Evolutionary conservation across 2,329 filamentous ascomycete genomes (phyloP).

Genomic region (Ascochyta rabiei): DNA sequence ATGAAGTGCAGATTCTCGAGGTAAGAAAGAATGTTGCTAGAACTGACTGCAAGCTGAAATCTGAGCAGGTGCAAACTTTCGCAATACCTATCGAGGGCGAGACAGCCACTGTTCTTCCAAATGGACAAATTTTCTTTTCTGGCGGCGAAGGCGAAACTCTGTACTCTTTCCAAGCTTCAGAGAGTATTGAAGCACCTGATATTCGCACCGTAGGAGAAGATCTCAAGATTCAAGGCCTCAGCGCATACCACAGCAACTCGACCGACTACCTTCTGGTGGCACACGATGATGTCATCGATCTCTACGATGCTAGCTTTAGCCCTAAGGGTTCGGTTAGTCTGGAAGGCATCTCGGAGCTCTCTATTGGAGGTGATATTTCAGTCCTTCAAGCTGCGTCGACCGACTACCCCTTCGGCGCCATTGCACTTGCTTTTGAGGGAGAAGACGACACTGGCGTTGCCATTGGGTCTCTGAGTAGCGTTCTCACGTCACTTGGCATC

Average conservation of each 20-base stretch:
- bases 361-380: slow-evolving; percentile 35
- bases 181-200: slow-evolving; percentile 24
- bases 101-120: slow-evolving; percentile 26
- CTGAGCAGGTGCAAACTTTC: slow-evolving; percentile 35
- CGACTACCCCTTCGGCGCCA: slow-evolving; percentile 21
- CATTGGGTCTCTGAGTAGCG: slow-evolving; percentile 26
- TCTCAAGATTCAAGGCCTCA: slow-evolving; percentile 30
- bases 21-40: slow-evolving; percentile 11
- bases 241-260: slow-evolving; percentile 25
- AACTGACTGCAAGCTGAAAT: slow-evolving; percentile 1
- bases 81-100: slow-evolving; percentile 36
- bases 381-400: slow-evolving; percentile 26
- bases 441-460: slow-evolving; percentile 32
- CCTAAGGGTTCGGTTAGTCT: slow-evolving; percentile 25
- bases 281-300: slow-evolving; percentile 30
- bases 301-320: slow-evolving; percentile 27
- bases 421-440: slow-evolving; percentile 38
- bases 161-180: slow-evolving; percentile 39
- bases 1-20: slow-evolving; percentile 32
- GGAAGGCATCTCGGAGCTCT: slow-evolving; percentile 31
- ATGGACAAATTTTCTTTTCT: slow-evolving; percentile 36
- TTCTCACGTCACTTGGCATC: slow-evolving; percentile 24
- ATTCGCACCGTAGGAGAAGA: slow-evolving; percentile 24
- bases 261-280: slow-evolving; percentile 34
- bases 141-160: slow-evolving; percentile 30